These are phyloP conservation scores for Rosa chinensis DNA, from an alignment of 306 rosid species.

Conservation along the genomic window DNA sequence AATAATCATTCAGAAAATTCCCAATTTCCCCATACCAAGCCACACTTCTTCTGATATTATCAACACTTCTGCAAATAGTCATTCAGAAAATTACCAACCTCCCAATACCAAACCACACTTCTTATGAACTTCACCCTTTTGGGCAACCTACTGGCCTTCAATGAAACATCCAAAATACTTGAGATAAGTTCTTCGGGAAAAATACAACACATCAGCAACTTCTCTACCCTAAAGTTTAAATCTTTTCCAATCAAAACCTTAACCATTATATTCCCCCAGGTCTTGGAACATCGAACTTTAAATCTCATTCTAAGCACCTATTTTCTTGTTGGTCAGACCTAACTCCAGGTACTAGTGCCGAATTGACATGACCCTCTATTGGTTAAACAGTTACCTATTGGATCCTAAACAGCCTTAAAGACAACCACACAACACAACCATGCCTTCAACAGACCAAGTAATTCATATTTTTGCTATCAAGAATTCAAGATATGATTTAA, in stretches of 20 bases:
- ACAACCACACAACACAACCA: constrained; percentile 3
- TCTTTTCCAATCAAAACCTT: background rate
- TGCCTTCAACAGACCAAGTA: background rate
- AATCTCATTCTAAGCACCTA: background rate
- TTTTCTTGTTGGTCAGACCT: background rate
- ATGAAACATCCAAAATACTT: background rate
- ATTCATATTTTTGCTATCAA: background rate
- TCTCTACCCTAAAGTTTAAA: background rate
- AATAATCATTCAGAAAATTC: background rate
- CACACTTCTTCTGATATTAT: too few relatives aligned
- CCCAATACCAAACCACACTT: background rate
- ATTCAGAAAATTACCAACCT: background rate
- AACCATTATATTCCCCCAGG: background rate
- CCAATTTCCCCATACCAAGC: background rate
- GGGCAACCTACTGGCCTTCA: background rate
- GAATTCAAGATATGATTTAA: background rate
- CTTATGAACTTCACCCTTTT: background rate
- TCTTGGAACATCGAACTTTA: background rate
- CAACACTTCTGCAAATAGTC: background rate
- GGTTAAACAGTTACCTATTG: background rate
- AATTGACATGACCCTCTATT: background rate
- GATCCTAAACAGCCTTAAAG: background rate
- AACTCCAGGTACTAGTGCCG: background rate
- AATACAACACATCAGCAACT: background rate
- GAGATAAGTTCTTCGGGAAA: background rate